A percentile compares a stretch with the other conserved stretches of the same genome.
Evolutionary conservation across 1,139 yeast genomes (phyloP).

Genomic region (Debaryomyces robertsiae): DNA sequence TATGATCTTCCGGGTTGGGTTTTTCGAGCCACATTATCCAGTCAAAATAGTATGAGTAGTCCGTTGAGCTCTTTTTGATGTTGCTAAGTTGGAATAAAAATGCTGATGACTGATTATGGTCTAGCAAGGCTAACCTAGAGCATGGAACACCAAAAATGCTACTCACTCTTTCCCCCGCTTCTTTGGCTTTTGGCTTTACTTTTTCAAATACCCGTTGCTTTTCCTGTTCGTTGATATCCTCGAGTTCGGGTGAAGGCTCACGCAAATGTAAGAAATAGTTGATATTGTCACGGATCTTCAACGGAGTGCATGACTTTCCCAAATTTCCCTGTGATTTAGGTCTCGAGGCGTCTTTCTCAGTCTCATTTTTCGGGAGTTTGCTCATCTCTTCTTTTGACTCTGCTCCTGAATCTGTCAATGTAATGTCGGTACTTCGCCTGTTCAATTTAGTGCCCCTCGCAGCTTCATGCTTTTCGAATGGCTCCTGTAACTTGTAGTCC

Average conservation of each 20-base stretch:
- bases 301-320: slow-evolving; percentile 21
- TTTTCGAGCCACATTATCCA: slow-evolving; percentile 23
- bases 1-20: neutral
- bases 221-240: neutral
- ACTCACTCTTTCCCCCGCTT: neutral
- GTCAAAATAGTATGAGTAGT: slow-evolving; percentile 22
- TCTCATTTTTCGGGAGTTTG: neutral
- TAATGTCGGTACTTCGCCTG: neutral
- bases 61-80: slow-evolving; percentile 15
- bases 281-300: slow-evolving; percentile 24
- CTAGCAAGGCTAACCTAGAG: slow-evolving; percentile 20
- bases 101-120: slow-evolving; percentile 17
- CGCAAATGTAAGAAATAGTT: slow-evolving; percentile 16
- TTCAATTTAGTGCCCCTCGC: neutral
- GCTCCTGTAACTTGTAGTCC: neutral
- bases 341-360: neutral
- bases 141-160: slow-evolving; percentile 18
- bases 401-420: neutral
- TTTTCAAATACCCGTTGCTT: slow-evolving; percentile 1
- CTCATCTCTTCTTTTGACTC: slow-evolving; percentile 1
- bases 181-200: neutral
- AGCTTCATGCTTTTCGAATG: neutral
- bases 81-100: slow-evolving; percentile 14
- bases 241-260: neutral
- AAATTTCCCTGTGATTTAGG: slow-evolving; percentile 8